Percentiles rank a stretch among this genome's conserved stretches.
Evolutionary conservation across 2,329 filamentous ascomycete genomes (phyloP).

Genomic region (Arthrobotrys sinensis): DNA sequence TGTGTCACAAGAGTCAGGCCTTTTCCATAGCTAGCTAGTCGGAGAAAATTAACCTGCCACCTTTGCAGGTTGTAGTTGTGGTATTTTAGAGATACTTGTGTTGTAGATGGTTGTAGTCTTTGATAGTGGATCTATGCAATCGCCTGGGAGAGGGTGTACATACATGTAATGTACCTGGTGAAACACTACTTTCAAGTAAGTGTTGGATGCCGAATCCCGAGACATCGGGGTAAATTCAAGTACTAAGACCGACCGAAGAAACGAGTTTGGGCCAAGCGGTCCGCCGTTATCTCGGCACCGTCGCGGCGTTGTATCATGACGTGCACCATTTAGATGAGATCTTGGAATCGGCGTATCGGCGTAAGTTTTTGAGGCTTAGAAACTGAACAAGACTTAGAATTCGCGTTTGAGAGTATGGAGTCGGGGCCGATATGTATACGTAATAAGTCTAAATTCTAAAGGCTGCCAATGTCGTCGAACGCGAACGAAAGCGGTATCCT

Average conservation of each 20-base stretch:
- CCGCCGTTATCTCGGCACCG: slow-evolving; percentile 2
- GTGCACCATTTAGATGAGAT: slow-evolving; percentile 3
- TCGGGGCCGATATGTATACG: too few relatives aligned
- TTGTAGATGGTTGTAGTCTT: slow-evolving; percentile 3
- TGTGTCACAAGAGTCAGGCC: slow-evolving; percentile 21
- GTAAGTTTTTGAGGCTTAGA: background rate
- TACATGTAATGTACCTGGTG: too few relatives aligned
- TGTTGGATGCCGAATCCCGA: slow-evolving; percentile 11
- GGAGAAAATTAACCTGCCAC: background rate
- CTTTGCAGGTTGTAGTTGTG: background rate
- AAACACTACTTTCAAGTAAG: background rate
- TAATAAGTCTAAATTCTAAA: too few relatives aligned
- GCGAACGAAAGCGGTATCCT: background rate
- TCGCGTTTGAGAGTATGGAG: too few relatives aligned
- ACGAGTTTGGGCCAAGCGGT: slow-evolving; percentile 5
- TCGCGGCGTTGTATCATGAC: slow-evolving; percentile 19
- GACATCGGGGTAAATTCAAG: background rate
- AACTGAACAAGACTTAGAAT: background rate
- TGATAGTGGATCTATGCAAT: too few relatives aligned
- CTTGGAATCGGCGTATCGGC: slow-evolving; percentile 1
- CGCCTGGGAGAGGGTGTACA: too few relatives aligned
- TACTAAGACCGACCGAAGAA: background rate
- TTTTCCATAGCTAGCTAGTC: background rate
- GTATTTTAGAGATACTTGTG: background rate
- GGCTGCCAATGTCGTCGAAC: background rate